These are phyloP conservation scores for Naganishia vishniacii DNA, from an alignment of 768 basidiomycete species.

Conservation along the genomic window DNA sequence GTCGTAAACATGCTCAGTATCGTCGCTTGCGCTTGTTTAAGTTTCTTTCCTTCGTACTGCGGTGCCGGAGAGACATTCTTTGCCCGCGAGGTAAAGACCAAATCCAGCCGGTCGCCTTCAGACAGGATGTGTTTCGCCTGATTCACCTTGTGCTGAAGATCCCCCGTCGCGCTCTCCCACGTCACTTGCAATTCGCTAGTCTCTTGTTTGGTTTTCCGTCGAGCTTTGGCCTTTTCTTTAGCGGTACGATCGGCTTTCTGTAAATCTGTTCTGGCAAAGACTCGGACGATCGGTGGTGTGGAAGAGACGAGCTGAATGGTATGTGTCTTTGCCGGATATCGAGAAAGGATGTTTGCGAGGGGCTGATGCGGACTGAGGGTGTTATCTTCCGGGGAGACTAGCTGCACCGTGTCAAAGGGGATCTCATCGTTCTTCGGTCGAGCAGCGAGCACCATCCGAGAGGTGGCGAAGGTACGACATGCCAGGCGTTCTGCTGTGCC, in stretches of 20 bases:
- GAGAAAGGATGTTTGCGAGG: conserved; percentile 27
- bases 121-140: conserved; percentile 34
- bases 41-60: conserved; percentile 25
- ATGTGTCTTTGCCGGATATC: conserved; percentile 33
- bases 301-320: conserved; percentile 36
- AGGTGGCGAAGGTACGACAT: background rate
- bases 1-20: conserved; percentile 35
- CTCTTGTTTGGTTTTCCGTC: conserved; percentile 32
- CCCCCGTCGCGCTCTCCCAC: conserved; percentile 43
- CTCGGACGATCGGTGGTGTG: conserved; percentile 37
- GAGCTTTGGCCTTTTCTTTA: conserved; percentile 33
- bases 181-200: conserved; percentile 44
- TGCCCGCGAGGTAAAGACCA: conserved; percentile 37
- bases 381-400: conserved; percentile 35
- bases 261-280: conserved; percentile 35
- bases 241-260: conserved; percentile 25
- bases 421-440: conserved; percentile 31
- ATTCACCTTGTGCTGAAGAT: conserved; percentile 39
- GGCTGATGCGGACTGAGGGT: conserved; percentile 33
- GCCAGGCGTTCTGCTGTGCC: background rate
- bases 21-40: conserved; percentile 32
- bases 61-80: conserved; percentile 19
- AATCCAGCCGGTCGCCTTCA: conserved; percentile 39
- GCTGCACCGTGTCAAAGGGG: conserved; percentile 37
- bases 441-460: background rate